Conservation (phyloP, 257 asterid genomes). For the Osmanthus fragrans region DNA sequence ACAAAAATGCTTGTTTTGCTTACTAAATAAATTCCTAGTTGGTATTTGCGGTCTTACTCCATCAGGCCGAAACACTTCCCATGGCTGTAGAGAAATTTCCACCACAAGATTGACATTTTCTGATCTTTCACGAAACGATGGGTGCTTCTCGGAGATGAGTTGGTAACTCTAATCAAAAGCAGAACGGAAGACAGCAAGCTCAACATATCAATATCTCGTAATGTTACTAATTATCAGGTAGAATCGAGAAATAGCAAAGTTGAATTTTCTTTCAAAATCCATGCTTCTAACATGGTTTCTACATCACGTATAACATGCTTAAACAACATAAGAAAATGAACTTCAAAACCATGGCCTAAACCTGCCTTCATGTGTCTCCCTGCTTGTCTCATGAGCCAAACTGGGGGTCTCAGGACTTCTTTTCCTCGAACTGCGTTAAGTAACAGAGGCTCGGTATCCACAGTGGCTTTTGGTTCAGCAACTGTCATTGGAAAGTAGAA, state of each 20-base stretch:
- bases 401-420: constrained; percentile 96
- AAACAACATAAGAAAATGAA: neutral
- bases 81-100: constrained; percentile 96
- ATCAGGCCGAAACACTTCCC: constrained; percentile 91
- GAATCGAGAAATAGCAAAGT: neutral
- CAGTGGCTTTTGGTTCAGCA: constrained; percentile 76
- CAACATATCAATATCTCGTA: constrained; percentile 25
- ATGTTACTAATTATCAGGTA: constrained; percentile 1
- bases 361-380: constrained; percentile 99
- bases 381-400: constrained; percentile 99
- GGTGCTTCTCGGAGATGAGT: constrained; percentile 88
- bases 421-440: constrained; percentile 87
- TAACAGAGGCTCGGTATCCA: constrained; percentile 75
- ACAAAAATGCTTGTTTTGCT: neutral
- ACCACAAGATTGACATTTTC: constrained; percentile 98
- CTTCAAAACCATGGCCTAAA: constrained; percentile 33
- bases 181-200: constrained; percentile 25
- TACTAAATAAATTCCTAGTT: neutral
- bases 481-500: constrained; percentile 55
- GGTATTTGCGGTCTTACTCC: constrained; percentile 56
- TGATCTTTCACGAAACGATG: constrained; percentile 93
- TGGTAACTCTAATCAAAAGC: constrained; percentile 76
- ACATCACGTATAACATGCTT: neutral
- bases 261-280: neutral
- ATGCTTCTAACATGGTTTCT: neutral